Conservation (phyloP, 306 rosid species). For the Fragaria ananassa region DNA sequence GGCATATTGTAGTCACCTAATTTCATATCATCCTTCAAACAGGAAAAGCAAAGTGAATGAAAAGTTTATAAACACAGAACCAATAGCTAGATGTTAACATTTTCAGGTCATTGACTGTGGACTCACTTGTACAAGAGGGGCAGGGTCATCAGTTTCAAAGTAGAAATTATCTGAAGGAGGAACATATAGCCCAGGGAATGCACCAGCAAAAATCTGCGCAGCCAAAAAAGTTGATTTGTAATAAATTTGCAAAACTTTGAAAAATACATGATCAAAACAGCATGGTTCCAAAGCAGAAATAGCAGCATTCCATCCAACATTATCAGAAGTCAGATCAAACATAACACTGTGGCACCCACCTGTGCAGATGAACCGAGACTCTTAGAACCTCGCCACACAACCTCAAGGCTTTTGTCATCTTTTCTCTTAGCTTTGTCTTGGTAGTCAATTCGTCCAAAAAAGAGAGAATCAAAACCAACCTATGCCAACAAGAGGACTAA, state of each 20-base stretch:
- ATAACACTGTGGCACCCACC: conserved; percentile 14
- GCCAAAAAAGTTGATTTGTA: not conserved
- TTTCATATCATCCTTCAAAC: conserved; percentile 58
- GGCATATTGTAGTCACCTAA: conserved; percentile 76
- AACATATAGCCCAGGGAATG: conserved; percentile 63
- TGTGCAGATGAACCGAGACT: conserved; percentile 38
- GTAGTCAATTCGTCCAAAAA: conserved; percentile 40
- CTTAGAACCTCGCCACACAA: conserved; percentile 44
- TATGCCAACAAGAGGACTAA: conserved; percentile 4
- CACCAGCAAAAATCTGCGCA: conserved; percentile 65
- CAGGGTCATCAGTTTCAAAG: conserved; percentile 55
- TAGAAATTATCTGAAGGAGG: conserved; percentile 61
- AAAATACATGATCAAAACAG: no score
- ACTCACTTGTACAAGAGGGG: conserved; percentile 69
- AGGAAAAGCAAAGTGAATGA: not conserved
- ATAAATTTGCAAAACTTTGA: no score
- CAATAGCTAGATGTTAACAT: not conserved
- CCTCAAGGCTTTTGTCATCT: conserved; percentile 38
- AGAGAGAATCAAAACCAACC: conserved; percentile 44
- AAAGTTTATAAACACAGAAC: not conserved
- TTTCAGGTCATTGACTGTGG: conserved; percentile 5
- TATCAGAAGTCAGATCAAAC: no score
- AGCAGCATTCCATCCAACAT: no score
- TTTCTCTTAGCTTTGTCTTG: conserved; percentile 38
- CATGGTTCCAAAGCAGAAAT: not conserved